phyloP scores from a whole-genome alignment of 176 grass and related monocot genomes.

The Cymbopogon citratus region DNA sequence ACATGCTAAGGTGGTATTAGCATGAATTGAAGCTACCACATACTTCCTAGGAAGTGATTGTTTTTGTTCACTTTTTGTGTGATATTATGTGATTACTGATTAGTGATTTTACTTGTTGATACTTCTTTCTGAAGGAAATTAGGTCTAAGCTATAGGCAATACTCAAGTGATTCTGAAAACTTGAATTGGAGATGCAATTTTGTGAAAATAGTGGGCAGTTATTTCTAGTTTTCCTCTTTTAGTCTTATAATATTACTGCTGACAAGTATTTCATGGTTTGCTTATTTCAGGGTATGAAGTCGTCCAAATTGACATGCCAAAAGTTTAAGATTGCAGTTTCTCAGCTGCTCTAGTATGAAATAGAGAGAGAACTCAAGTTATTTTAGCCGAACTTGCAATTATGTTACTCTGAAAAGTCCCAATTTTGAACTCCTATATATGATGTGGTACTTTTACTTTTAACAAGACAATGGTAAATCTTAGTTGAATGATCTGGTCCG shows the following conservation, averaged over 20 bases:
- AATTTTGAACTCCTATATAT: neutral
- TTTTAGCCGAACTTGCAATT: slow-evolving; percentile 1
- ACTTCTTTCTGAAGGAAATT: neutral
- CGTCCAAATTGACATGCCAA: neutral
- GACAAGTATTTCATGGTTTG: neutral
- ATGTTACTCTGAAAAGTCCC: neutral
- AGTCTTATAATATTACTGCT: neutral
- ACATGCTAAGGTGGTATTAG: neutral
- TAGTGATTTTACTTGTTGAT: neutral
- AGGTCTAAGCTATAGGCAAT: neutral
- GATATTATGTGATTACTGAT: neutral
- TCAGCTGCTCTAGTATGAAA: slow-evolving; percentile 3
- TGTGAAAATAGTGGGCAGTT: neutral
- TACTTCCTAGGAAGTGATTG: neutral
- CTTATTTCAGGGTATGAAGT: slow-evolving; percentile 35
- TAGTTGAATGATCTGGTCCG: neutral
- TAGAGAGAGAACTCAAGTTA: neutral
- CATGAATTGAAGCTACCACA: neutral
- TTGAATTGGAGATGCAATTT: neutral
- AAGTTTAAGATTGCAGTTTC: slow-evolving; percentile 22
- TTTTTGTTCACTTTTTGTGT: neutral
- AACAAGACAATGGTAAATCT: neutral
- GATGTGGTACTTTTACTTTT: neutral
- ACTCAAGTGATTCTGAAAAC: neutral
- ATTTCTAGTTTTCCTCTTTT: neutral